A percentile compares a stretch with the other conserved stretches of the same genome.
These are phyloP conservation scores for Dictyostelium citrinum DNA, from an alignment of 78 protist genomes.

Conservation along the genomic window DNA sequence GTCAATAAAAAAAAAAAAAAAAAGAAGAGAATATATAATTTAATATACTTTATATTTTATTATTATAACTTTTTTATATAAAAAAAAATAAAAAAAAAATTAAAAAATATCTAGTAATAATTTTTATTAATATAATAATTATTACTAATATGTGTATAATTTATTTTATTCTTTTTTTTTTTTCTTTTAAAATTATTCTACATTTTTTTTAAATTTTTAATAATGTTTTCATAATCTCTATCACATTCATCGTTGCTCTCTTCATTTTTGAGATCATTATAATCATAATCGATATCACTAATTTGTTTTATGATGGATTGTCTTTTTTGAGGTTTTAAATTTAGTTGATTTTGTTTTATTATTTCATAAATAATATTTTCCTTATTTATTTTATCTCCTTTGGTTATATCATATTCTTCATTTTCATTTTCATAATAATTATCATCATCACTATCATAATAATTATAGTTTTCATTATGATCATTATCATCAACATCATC, in stretches of 20 bases:
- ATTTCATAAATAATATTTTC: neutral
- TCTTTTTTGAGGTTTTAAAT: neutral
- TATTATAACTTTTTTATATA: neutral
- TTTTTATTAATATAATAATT: neutral
- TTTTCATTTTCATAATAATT: neutral
- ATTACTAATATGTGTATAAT: neutral
- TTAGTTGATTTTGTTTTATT: neutral
- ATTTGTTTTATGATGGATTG: neutral
- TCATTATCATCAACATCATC: neutral
- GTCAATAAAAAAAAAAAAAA: neutral
- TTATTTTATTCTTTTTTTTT: too few relatives aligned
- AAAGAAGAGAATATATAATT: neutral
- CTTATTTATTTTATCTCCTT: neutral
- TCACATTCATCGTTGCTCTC: neutral
- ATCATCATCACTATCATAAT: neutral
- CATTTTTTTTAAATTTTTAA: neutral
- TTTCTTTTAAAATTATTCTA: neutral
- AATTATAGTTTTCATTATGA: neutral
- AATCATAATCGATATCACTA: neutral
- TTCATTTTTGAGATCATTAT: neutral
- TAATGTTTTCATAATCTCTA: neutral
- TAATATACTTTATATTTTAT: neutral
- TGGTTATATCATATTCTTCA: neutral
- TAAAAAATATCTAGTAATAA: neutral
- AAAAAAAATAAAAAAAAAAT: neutral